These are phyloP conservation scores for Ogataea henricii DNA, from an alignment of 805 yeast genomes.

Conservation along the genomic window DNA sequence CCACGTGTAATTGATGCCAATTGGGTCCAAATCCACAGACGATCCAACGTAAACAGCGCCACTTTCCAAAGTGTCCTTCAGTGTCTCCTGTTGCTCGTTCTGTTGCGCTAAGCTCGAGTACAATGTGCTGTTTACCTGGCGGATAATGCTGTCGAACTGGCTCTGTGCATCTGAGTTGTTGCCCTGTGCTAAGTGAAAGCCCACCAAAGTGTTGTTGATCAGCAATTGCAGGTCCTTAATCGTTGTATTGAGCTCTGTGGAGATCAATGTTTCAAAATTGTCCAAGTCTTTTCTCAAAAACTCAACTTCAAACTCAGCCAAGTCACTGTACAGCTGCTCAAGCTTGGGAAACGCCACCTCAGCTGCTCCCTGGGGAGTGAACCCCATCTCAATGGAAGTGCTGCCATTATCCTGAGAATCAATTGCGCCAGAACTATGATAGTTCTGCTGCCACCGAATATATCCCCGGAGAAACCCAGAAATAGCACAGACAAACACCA, in stretches of 20 bases:
- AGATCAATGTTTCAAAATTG: slow-evolving; percentile 10
- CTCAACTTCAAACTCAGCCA: background rate
- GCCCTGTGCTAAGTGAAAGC: background rate
- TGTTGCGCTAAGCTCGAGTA: slow-evolving; percentile 12
- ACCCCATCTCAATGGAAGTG: background rate
- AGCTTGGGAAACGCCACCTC: background rate
- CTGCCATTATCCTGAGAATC: background rate
- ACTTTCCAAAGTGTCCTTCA: slow-evolving; percentile 13
- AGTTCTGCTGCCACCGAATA: background rate
- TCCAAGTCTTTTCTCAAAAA: background rate
- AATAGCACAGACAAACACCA: slow-evolving; percentile 1
- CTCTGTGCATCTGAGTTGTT: slow-evolving; percentile 2
- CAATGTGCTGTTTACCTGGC: slow-evolving; percentile 14
- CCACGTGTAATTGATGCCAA: slow-evolving; percentile 22
- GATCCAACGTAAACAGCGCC: slow-evolving; percentile 20
- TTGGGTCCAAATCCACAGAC: slow-evolving; percentile 9
- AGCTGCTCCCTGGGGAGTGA: background rate
- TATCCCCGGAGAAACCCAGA: background rate
- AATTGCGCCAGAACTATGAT: background rate
- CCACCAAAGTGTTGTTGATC: slow-evolving; percentile 14
- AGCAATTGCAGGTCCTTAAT: slow-evolving; percentile 3
- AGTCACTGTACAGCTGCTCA: background rate
- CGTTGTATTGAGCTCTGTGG: slow-evolving; percentile 6
- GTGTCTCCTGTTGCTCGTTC: slow-evolving; percentile 6
- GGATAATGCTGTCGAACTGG: slow-evolving; percentile 7